Evolutionary conservation across 164 flowering plant genomes (phyloP).

Genomic region (Buxus sempervirens): DNA sequence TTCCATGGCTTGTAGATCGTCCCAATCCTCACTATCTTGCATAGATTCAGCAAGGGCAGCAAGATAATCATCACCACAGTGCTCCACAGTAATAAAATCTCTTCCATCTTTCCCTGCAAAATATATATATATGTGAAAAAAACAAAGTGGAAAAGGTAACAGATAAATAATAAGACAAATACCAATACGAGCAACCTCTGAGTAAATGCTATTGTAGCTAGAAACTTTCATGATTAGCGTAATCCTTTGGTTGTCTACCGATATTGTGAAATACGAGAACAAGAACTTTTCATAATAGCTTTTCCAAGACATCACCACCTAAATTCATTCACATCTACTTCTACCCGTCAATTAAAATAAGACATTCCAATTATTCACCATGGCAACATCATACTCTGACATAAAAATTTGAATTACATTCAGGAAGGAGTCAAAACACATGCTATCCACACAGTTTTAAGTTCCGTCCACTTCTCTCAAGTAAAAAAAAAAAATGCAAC

Average conservation of each 20-base stretch:
- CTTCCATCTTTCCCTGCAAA: conserved; percentile 81
- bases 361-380: no score
- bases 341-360: no score
- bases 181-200: not conserved
- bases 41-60: conserved; percentile 69
- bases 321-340: no score
- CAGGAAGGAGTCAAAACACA: no score
- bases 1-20: conserved; percentile 80
- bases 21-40: conserved; percentile 87
- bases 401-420: no score
- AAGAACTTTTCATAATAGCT: no score
- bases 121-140: not conserved
- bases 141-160: not conserved
- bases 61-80: conserved; percentile 92
- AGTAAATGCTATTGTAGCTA: not conserved
- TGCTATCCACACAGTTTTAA: no score
- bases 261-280: no score
- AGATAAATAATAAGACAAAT: not conserved
- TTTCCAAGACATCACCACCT: no score
- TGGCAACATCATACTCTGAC: no score
- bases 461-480: no score
- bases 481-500: no score
- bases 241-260: not conserved
- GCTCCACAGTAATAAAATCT: conserved; percentile 87
- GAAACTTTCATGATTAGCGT: not conserved